These are phyloP conservation scores for Silene conica DNA, from an alignment of 148 eudicot genomes.

Conservation along the genomic window DNA sequence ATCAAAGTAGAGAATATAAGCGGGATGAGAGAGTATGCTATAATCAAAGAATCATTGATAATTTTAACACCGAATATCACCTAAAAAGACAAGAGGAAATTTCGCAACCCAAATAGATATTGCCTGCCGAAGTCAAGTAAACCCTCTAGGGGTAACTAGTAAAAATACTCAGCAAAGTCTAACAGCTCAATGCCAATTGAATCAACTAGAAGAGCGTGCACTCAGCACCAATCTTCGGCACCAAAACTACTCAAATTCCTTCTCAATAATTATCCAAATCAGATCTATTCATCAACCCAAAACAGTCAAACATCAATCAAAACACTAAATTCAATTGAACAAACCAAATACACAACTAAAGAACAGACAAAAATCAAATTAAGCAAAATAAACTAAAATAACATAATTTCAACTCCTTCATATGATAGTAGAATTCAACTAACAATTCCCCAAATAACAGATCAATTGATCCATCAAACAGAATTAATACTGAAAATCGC, in stretches of 20 bases:
- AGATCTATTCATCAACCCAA: background rate
- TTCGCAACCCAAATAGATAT: background rate
- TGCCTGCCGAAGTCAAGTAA: background rate
- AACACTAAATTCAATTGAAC: background rate
- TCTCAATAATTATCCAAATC: constrained; percentile 4
- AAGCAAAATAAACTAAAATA: constrained; percentile 1
- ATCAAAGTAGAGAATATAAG: background rate
- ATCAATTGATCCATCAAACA: constrained; percentile 9
- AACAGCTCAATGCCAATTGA: background rate
- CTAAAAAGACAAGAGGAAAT: background rate
- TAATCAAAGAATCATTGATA: background rate
- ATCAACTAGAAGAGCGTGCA: background rate
- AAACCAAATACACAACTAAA: background rate
- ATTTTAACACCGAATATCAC: background rate
- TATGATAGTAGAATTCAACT: background rate
- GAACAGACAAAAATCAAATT: constrained; percentile 2
- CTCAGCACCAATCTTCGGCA: background rate
- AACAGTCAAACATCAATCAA: background rate
- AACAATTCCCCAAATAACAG: background rate
- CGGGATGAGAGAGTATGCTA: no score
- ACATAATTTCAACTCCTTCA: constrained; percentile 11
- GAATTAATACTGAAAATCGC: background rate
- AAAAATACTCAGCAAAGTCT: background rate
- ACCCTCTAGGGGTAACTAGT: background rate
- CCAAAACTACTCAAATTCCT: background rate